phyloP scores from a whole-genome alignment of 2,329 filamentous ascomycete species.

The Apiospora malaysiana region DNA sequence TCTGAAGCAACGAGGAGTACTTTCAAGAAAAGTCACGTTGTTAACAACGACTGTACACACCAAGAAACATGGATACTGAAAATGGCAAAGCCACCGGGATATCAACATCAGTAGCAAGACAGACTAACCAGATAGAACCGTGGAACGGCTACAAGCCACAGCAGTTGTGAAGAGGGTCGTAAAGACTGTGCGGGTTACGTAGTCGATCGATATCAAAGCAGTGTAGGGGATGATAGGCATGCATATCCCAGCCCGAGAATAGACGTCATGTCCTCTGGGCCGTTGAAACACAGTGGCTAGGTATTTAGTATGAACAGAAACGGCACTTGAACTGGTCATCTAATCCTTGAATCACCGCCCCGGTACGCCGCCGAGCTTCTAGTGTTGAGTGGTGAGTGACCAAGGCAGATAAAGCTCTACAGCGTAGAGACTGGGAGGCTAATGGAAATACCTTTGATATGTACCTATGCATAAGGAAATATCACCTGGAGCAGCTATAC shows the following conservation, averaged over 20 bases:
- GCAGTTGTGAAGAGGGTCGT: background rate
- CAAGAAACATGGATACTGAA: background rate
- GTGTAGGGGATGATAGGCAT: background rate
- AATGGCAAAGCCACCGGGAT: background rate
- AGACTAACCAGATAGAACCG: background rate
- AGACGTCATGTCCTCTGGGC: background rate
- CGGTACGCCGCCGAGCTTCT: background rate
- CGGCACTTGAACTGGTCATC: background rate
- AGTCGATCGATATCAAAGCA: background rate
- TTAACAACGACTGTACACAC: background rate
- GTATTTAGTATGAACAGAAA: background rate
- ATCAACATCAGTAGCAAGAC: background rate
- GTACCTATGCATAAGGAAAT: background rate
- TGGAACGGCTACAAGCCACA: background rate
- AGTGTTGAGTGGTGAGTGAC: background rate
- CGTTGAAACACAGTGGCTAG: background rate
- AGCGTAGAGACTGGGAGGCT: too few relatives aligned
- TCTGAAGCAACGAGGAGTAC: background rate
- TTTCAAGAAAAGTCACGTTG: background rate
- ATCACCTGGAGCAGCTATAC: background rate
- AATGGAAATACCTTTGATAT: background rate
- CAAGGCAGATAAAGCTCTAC: too few relatives aligned
- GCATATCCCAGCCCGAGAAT: background rate
- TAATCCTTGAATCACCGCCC: background rate
- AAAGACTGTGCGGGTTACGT: background rate